Evolutionary conservation across 2,329 filamentous ascomycete genomes (phyloP), one percentile per base, ranked within the genome.

Genomic region (Lasiodiplodia gonubiensis): DNA sequence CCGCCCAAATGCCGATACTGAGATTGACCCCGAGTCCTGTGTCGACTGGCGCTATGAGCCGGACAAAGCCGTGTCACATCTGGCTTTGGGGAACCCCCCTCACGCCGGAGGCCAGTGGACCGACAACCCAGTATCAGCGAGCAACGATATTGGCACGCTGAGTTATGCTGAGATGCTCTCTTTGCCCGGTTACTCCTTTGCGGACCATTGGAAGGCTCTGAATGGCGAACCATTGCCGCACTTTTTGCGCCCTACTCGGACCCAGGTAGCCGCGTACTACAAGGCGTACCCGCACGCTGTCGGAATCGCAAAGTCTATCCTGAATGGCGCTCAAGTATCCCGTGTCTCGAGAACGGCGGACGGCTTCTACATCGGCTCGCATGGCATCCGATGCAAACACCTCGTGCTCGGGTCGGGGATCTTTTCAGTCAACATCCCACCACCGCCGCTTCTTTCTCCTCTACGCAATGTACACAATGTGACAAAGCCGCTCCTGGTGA

Each of bases 91-190:
- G 18, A 79, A 85, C 67, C 79, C 85, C 0, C 67, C 76, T 10
- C 75, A 80, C 49, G 79, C 86, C 1, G 87, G 87, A 18, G 87
- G 87, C 7, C 86, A 89, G 73, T 89, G 87, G 87, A 84, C 83
- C 1, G 84, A 86, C 60, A 83, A 86, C 67, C 81, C 83, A 0
- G 79, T 82, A 16, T 79, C 80, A 30, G 82, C 84, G 3, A 86
- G 83, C 72, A 83, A 82, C 75, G 82, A 87, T 67, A 87, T 88
- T 69, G 85, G 85, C 52, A 85, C 86, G 0, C 73, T 89, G 74
- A 88, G 86, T 74, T 89, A 89, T 77, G 86, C 86, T 2, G 86
- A 87, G 68, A 86, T 88, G 82, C 79, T 89, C 7, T 88, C 85
- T 16, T 77, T 89, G 30, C 87, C 87, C 0, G 86, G 85, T 0